phyloP scores from a whole-genome alignment of 495 filamentous ascomycete genomes.

The Daldinia loculata region DNA sequence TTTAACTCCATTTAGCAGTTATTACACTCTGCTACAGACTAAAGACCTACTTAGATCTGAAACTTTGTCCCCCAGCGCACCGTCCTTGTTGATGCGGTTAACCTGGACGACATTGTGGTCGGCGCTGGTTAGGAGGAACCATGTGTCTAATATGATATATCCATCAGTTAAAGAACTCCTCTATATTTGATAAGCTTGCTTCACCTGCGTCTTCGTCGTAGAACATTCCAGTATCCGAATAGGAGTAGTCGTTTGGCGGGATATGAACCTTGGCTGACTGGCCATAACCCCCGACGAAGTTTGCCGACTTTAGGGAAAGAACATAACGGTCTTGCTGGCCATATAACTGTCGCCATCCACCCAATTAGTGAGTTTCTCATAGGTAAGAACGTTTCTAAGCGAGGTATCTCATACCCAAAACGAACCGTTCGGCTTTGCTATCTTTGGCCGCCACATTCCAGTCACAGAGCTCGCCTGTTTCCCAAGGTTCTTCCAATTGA shows the following conservation, averaged over 20 bases:
- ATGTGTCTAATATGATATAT: slow-evolving; percentile 43
- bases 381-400: background rate
- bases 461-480: slow-evolving; percentile 44
- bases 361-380: background rate
- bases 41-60: slow-evolving; percentile 42
- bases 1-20: slow-evolving; percentile 10
- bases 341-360: slow-evolving; percentile 47
- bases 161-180: slow-evolving; percentile 6
- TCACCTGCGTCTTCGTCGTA: slow-evolving; percentile 49
- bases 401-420: slow-evolving; percentile 48
- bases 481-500: slow-evolving; percentile 57
- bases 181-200: background rate
- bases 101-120: slow-evolving; percentile 60
- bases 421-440: slow-evolving; percentile 56
- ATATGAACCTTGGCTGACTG: slow-evolving; percentile 51
- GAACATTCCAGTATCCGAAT: slow-evolving; percentile 60
- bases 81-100: slow-evolving; percentile 56
- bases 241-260: slow-evolving; percentile 54
- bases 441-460: slow-evolving; percentile 56
- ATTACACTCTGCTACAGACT: background rate
- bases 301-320: slow-evolving; percentile 50
- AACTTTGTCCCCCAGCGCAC: slow-evolving; percentile 45
- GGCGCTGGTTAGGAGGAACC: slow-evolving; percentile 56
- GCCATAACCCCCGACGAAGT: slow-evolving; percentile 49
- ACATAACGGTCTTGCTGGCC: slow-evolving; percentile 58